Conservation (phyloP, 257 asterid species). For the Plantago major region DNA sequence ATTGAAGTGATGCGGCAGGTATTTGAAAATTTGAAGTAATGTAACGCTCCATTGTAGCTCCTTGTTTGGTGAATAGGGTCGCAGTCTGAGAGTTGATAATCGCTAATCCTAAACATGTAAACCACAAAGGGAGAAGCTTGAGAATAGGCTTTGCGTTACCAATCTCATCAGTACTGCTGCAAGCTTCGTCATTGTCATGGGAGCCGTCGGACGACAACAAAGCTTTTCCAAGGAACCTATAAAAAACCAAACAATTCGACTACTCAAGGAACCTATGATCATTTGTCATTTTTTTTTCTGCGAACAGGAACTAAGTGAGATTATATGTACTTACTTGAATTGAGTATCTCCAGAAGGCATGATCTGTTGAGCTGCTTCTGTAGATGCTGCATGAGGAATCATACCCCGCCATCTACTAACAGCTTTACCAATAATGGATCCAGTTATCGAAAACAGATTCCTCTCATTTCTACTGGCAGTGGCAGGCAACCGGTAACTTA, state of each 20-base stretch:
- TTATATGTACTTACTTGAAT: too few relatives aligned
- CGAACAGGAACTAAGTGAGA: too few relatives aligned
- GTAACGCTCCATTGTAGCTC: slow-evolving; percentile 61
- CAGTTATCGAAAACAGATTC: too few relatives aligned
- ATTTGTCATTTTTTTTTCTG: too few relatives aligned
- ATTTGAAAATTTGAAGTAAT: slow-evolving; percentile 34
- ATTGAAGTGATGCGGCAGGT: slow-evolving; percentile 65
- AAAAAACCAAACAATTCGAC: too few relatives aligned
- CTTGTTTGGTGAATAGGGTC: slow-evolving; percentile 70
- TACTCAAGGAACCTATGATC: too few relatives aligned
- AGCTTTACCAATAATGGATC: too few relatives aligned
- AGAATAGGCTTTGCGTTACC: slow-evolving; percentile 49
- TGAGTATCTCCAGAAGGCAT: too few relatives aligned
- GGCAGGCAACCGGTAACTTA: slow-evolving; percentile 25
- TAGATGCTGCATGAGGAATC: too few relatives aligned
- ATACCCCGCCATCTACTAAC: neutral
- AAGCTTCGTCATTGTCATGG: slow-evolving; percentile 25
- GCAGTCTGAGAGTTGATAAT: slow-evolving; percentile 51
- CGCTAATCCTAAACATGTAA: slow-evolving; percentile 47
- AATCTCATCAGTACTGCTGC: slow-evolving; percentile 25
- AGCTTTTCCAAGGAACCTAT: slow-evolving; percentile 54
- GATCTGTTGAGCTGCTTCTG: too few relatives aligned
- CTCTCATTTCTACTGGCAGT: neutral
- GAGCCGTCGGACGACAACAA: slow-evolving; percentile 35
- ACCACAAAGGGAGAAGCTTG: slow-evolving; percentile 56